Conservation (phyloP, 495 filamentous ascomycete species). For the Melanomma pulvis-pyrius region DNA sequence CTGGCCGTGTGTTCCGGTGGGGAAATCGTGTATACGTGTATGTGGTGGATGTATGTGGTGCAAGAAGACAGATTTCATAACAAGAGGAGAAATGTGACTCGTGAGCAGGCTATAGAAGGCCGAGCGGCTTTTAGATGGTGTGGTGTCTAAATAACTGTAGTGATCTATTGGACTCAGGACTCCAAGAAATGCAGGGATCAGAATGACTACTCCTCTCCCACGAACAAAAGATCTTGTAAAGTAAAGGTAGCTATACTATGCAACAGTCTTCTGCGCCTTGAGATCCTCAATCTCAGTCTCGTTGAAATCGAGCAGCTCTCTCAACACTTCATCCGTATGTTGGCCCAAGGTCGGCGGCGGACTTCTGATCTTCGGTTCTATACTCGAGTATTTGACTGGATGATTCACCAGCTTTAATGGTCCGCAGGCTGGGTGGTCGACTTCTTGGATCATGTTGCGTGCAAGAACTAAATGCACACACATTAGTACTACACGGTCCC, state of each 20-base stretch:
- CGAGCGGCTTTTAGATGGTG: too few relatives aligned
- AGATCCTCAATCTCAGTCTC: constrained; percentile 37
- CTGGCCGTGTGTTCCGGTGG: background rate
- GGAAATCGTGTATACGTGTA: background rate
- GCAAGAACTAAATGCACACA: constrained; percentile 21
- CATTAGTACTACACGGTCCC: background rate
- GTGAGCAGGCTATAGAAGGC: too few relatives aligned
- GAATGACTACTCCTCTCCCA: background rate
- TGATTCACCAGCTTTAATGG: constrained; percentile 41
- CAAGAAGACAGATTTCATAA: too few relatives aligned
- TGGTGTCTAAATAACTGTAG: background rate
- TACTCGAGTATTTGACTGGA: constrained; percentile 44
- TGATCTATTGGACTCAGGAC: background rate
- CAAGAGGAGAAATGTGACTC: too few relatives aligned
- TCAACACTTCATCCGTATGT: constrained; percentile 43
- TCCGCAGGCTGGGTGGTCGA: constrained; percentile 39
- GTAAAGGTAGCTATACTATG: too few relatives aligned
- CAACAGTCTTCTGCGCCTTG: constrained; percentile 23
- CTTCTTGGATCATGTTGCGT: constrained; percentile 42
- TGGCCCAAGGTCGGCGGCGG: constrained; percentile 43
- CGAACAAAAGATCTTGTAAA: background rate
- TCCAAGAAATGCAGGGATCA: constrained; percentile 3
- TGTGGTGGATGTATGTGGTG: background rate
- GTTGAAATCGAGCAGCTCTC: constrained; percentile 38
- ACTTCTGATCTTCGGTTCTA: constrained; percentile 36